Base-by-base conservation (phyloP, 192 early-diverging fungal genomes). In the Coemansia sp. region DNA sequence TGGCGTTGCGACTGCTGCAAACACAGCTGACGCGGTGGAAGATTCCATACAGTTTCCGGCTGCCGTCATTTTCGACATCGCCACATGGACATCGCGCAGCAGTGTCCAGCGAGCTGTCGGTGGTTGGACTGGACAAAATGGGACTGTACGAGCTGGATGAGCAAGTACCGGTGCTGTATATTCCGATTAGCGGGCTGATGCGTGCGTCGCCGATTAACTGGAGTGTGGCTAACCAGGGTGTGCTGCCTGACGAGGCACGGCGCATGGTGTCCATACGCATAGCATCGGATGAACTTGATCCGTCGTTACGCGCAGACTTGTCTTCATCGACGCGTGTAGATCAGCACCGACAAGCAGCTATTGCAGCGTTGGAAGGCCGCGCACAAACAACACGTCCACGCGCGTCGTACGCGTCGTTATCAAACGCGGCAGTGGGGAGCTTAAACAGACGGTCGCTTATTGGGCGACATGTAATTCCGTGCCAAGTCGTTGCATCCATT, bases 191-290 rank as follows among this genome's bases (percentile, higher is more conserved):
- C 29, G 78, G 54, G 27, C 70, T 81, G 59, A 81, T 81, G 74
- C 68, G 74, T 13, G 74, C 74, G 4, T 75, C 78, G 47, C 69
- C 78, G 3, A 72, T 81, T 59, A 81, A 81, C 66, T 81, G 78
- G 78, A 50, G 52, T 23, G 78, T 81, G 16, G 73, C 70, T 14
- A 64, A 45, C 54, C 61, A 61, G 49, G 73, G 69, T 19, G 74
- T 81, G 59, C 64, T 75, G 7, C 61, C 74, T 0, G 73, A 75
- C 51, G 78, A 81, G 55, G 66, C 73, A 6, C 69, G 78, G 0
- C 69, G 74, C 55, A 72, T 81, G 78, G 74, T 75, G 8, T 81
- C 78, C 1, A 55, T 81, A n/a, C 73, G 78, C 50, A 68, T 81
- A 19, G 78, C 77, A 0, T 70, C 71, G 11, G 77, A 80, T 37